A percentile compares a stretch with the other conserved stretches of the same genome.
phyloP scores from a whole-genome alignment of 1,139 yeast species.

The Yamadazyma aaseri region DNA sequence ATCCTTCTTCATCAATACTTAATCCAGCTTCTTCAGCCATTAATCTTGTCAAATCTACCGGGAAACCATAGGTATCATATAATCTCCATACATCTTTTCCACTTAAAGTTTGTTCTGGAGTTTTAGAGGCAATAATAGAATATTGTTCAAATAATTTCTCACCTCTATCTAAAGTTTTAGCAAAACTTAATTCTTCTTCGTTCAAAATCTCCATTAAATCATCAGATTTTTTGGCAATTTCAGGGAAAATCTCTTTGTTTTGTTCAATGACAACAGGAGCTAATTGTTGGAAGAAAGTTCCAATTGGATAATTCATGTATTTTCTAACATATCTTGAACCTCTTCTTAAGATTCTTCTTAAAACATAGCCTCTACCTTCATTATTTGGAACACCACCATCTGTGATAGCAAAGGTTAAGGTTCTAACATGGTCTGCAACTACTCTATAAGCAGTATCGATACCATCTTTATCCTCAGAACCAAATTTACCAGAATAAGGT shows the following conservation, averaged over 20 bases:
- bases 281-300: slow-evolving; percentile 85
- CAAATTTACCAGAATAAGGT: slow-evolving; percentile 89
- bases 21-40: slow-evolving; percentile 99
- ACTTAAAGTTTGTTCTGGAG: slow-evolving; percentile 71
- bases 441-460: slow-evolving; percentile 98
- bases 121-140: slow-evolving; percentile 76
- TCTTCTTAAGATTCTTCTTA: slow-evolving; percentile 95
- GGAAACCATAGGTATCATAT: slow-evolving; percentile 99
- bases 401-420: slow-evolving; percentile 90
- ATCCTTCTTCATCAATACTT: slow-evolving; percentile 85
- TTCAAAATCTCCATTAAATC: slow-evolving; percentile 86
- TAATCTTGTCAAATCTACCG: slow-evolving; percentile 92
- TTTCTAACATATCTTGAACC: slow-evolving; percentile 97
- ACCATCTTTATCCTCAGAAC: slow-evolving; percentile 88
- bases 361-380: slow-evolving; percentile 97
- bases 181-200: slow-evolving; percentile 93
- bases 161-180: slow-evolving; percentile 96
- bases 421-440: slow-evolving; percentile 96
- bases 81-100: slow-evolving; percentile 98
- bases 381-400: slow-evolving; percentile 99
- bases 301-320: slow-evolving; percentile 93
- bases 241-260: slow-evolving; percentile 88
- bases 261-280: slow-evolving; percentile 93
- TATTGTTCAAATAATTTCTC: slow-evolving; percentile 94
- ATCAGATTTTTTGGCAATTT: slow-evolving; percentile 65